Evolutionary conservation across 257 asterid genomes (phyloP).

Genomic region (Lavandula angustifolia): DNA sequence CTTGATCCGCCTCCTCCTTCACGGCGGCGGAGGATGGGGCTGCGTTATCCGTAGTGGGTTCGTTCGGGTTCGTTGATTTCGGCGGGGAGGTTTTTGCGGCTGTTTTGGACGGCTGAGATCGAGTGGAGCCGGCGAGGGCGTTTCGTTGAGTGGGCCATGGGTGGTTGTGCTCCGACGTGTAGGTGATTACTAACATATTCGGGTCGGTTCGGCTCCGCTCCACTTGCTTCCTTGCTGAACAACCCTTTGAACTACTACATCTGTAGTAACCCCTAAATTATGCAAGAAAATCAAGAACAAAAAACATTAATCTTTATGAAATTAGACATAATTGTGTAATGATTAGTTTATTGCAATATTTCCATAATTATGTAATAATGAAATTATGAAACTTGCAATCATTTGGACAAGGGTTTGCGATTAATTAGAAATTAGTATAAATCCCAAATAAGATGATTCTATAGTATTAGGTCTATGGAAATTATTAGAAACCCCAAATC

Average conservation of each 20-base stretch:
- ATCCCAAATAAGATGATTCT: too few relatives aligned
- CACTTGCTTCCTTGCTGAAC: conserved; percentile 94
- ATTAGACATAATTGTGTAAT: not conserved
- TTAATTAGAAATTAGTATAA: too few relatives aligned
- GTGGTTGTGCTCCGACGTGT: conserved; percentile 94
- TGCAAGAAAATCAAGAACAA: not conserved
- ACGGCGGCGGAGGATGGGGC: conserved; percentile 27
- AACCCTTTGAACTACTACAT: conserved; percentile 97
- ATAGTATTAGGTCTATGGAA: too few relatives aligned
- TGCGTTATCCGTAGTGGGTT: conserved; percentile 16
- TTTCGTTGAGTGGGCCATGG: conserved; percentile 97
- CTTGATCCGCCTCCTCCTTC: conserved; percentile 53
- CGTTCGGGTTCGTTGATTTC: conserved; percentile 39
- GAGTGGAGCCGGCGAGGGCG: conserved; percentile 89
- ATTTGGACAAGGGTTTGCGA: too few relatives aligned
- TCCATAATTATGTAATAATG: too few relatives aligned
- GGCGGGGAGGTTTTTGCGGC: conserved; percentile 24
- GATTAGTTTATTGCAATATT: not conserved
- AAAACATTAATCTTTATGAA: not conserved
- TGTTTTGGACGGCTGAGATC: conserved; percentile 55
- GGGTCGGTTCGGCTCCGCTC: conserved; percentile 97
- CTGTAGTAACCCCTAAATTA: conserved; percentile 83
- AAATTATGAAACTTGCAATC: too few relatives aligned
- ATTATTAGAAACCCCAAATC: too few relatives aligned
- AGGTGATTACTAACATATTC: conserved; percentile 85